Evolutionary conservation across 1,139 yeast genomes (phyloP), one percentile per base, ranked within the genome.

Genomic region (Torulaspora pretoriensis): DNA sequence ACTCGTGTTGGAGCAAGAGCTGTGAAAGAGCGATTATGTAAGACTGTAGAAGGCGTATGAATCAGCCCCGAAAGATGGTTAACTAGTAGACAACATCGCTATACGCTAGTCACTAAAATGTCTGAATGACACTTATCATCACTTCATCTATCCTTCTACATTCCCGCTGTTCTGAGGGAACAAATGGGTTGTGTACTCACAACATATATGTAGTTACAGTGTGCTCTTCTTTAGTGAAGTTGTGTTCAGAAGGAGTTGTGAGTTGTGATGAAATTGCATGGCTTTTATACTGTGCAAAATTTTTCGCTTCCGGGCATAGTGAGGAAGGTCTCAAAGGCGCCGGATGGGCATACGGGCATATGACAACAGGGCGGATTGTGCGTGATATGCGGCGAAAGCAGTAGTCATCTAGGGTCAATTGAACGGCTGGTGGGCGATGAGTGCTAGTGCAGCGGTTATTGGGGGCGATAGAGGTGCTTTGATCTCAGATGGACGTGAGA

Each of bases 61-160:
- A 56, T 64, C 68, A 64, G 68, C 54, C 68, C 68, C 68, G 68
- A 64, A 64, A 64, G 68, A 64, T 64, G 68, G 68, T 57, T 60
- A 55, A 55, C 55, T 56, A 61, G 66, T 62, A 59, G 62, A 64
- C 68, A 59, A 51, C 68, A 64, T 62, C 49, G 68, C 64, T 51
- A 42, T 33, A 41, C 42, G 64, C 67, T 64, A 63, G 68, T 59
- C 66, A 64, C 66, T 59, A 53, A 54, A 53, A 56, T 60, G 63
- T 52, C 59, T 35, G 42, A 55, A 51, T 49, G 59, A 53, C 61
- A 60, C 48, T 50, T 63, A 54, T 64, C 68, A 64, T 64, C 68
- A 64, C 65, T 53, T 51, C 16, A 29, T 13, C 16, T 33, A 38
- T 32, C 33, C 45, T 46, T 43, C 37, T 32, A 26, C 42, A 32